Conservation (phyloP, 306 rosid genomes). For the Castanea crenata region DNA sequence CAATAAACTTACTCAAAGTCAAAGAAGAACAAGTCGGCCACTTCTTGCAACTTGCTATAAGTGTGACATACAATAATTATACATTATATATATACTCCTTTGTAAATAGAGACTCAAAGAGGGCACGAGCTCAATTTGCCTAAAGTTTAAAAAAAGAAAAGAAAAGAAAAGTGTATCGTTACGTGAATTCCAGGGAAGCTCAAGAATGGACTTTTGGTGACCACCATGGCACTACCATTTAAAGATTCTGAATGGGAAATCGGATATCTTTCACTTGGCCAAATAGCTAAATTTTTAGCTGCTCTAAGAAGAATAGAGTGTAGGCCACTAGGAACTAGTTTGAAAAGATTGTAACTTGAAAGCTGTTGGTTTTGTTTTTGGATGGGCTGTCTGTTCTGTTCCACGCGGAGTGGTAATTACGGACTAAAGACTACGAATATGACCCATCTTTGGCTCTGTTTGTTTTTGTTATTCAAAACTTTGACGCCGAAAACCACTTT, state of each 20-base stretch:
- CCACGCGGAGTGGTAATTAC: not conserved
- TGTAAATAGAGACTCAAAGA: no score
- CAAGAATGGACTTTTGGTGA: conserved; percentile 2
- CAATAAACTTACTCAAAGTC: not conserved
- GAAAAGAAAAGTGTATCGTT: not conserved
- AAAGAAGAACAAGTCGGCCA: not conserved
- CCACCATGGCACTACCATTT: not conserved
- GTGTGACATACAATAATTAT: no score
- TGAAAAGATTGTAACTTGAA: not conserved
- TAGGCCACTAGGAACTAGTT: not conserved
- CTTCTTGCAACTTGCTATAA: not conserved
- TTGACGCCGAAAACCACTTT: conserved; percentile 10
- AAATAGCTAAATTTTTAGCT: no score
- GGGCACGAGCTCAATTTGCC: not conserved
- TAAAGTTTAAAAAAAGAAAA: no score
- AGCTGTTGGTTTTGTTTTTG: not conserved
- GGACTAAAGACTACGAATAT: no score
- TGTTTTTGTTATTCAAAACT: not conserved
- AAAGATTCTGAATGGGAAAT: not conserved
- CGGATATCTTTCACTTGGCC: no score
- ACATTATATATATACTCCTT: no score
- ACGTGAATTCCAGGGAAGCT: not conserved
- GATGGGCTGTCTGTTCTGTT: not conserved
- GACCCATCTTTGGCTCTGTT: not conserved
- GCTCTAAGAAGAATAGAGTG: not conserved